phyloP scores from a whole-genome alignment of 139 green algal genomes.

The Chlorella sp. region DNA sequence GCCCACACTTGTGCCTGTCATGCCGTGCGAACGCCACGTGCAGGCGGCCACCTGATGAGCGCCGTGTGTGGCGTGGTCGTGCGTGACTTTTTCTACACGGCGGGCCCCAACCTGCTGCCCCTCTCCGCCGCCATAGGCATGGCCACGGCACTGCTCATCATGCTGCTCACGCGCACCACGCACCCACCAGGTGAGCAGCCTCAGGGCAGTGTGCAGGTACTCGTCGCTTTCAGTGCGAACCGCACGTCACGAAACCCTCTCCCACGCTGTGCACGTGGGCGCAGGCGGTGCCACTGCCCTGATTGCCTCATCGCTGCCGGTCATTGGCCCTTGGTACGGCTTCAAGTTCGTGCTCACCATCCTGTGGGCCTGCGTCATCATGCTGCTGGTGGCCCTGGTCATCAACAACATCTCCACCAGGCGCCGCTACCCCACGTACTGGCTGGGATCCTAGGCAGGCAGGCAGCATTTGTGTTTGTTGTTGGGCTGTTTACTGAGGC shows the following conservation, averaged over 20 bases:
- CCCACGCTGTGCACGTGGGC: too few species aligned
- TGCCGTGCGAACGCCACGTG: neutral
- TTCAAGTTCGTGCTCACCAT: conserved; percentile 35
- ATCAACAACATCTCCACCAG: conserved; percentile 27
- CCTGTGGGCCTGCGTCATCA: conserved; percentile 16
- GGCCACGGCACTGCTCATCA: conserved; percentile 24
- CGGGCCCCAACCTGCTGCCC: conserved; percentile 6
- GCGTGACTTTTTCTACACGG: conserved; percentile 13
- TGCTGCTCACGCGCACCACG: conserved; percentile 31
- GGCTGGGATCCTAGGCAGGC: too few species aligned
- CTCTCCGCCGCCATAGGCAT: conserved; percentile 36
- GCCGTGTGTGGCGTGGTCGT: conserved; percentile 27
- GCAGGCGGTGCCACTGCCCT: conserved; percentile 37
- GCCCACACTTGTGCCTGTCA: neutral
- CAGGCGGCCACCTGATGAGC: conserved; percentile 39
- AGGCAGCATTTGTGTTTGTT: too few species aligned
- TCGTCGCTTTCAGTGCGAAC: too few species aligned
- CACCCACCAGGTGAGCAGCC: conserved; percentile 29
- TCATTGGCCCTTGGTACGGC: conserved; percentile 19
- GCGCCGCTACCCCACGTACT: conserved; percentile 36
- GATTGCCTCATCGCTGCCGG: conserved; percentile 13
- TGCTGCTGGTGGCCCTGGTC: conserved; percentile 24
- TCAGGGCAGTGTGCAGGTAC: too few species aligned
- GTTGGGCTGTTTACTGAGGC: too few species aligned
- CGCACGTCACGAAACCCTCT: too few species aligned